Percentiles rank a stretch among this genome's conserved stretches.
Evolutionary conservation across 2,329 filamentous ascomycete genomes (phyloP).

Genomic region (Dactylellina haptotyla): DNA sequence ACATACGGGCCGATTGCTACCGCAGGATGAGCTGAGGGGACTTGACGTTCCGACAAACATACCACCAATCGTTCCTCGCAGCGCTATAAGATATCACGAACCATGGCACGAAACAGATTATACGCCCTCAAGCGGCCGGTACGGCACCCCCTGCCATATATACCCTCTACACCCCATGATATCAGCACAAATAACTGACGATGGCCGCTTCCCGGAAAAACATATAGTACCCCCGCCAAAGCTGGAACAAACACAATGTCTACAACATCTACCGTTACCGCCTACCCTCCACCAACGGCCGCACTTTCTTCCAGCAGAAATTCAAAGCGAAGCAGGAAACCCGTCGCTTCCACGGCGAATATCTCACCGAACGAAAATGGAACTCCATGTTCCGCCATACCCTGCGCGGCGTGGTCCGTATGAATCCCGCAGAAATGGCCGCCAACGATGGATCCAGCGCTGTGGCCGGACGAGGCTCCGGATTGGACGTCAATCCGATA

Average conservation of each 20-base stretch:
- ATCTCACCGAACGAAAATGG: constrained; percentile 93
- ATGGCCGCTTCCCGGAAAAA: neutral
- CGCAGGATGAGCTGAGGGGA: constrained; percentile 42
- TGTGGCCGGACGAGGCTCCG: constrained; percentile 84
- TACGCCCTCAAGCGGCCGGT: constrained; percentile 48
- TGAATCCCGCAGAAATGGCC: constrained; percentile 83
- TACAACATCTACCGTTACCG: constrained; percentile 78
- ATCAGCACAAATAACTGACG: neutral
- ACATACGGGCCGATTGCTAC: no score
- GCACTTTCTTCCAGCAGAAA: constrained; percentile 98
- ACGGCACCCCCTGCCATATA: constrained; percentile 8
- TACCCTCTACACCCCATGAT: neutral
- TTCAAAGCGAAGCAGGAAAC: constrained; percentile 87
- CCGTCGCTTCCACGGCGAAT: constrained; percentile 92
- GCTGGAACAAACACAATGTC: constrained; percentile 97
- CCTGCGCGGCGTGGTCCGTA: constrained; percentile 82
- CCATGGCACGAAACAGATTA: constrained; percentile 42
- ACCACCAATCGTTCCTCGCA: neutral
- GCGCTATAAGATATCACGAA: neutral
- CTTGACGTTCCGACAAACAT: neutral
- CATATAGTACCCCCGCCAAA: constrained; percentile 85
- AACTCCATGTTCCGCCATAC: constrained; percentile 87
- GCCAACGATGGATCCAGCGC: constrained; percentile 81
- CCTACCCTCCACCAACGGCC: constrained; percentile 63
- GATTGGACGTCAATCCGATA: constrained; percentile 64